Conservation (phyloP, 108 stramenopile genomes). For the Cyclotella sp. region DNA sequence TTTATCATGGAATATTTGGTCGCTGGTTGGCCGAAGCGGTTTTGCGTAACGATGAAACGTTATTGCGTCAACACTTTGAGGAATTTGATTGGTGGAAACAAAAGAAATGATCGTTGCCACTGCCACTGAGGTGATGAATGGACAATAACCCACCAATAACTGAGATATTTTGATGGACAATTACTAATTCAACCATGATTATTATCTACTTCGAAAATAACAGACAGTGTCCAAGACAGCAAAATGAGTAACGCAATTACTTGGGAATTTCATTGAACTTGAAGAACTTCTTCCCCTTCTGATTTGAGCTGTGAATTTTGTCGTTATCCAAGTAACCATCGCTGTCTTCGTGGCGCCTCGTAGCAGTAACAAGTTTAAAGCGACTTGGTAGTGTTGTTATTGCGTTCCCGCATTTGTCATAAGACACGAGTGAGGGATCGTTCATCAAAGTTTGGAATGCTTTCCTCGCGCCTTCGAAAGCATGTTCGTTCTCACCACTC, state of each 20-base stretch:
- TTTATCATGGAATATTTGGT: constrained; percentile 85
- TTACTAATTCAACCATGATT: background rate
- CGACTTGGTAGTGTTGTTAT: constrained; percentile 39
- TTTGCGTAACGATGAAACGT: constrained; percentile 42
- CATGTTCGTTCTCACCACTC: constrained; percentile 37
- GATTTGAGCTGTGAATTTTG: background rate
- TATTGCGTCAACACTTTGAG: constrained; percentile 29
- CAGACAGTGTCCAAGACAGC: background rate
- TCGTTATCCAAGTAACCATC: constrained; percentile 24
- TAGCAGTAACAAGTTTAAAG: constrained; percentile 45
- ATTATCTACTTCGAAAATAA: background rate
- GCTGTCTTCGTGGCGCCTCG: constrained; percentile 23
- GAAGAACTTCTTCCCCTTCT: constrained; percentile 8
- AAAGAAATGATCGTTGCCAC: background rate
- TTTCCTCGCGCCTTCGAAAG: constrained; percentile 19
- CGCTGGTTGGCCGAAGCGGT: constrained; percentile 61
- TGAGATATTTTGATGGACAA: too few species aligned
- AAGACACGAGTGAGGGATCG: constrained; percentile 40
- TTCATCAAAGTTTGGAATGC: constrained; percentile 36
- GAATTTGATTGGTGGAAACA: constrained; percentile 60
- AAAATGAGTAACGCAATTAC: background rate
- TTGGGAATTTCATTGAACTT: constrained; percentile 43
- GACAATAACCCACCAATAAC: background rate
- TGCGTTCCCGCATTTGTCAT: constrained; percentile 40
- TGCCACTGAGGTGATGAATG: background rate